Percentiles rank a stretch among this genome's conserved stretches.
Evolutionary conservation across 768 basidiomycete species (phyloP).

Genomic region (Calocybe cyanea): DNA sequence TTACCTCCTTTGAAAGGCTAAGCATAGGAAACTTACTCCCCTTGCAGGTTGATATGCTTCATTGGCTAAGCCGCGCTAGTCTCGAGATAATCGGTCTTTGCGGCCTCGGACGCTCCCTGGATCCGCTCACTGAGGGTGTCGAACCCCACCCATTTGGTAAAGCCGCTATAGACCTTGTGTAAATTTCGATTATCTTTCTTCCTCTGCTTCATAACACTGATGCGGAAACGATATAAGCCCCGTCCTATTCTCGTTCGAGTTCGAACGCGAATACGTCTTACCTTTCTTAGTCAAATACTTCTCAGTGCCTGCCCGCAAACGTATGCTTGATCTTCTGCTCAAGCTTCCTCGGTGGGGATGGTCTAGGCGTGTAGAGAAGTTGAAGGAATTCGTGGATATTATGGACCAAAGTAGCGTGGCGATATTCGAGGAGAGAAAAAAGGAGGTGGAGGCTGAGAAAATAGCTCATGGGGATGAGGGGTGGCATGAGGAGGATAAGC

Average conservation of each 20-base stretch:
- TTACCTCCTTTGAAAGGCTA: too few species aligned
- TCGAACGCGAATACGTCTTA: conserved; percentile 20
- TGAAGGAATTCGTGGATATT: conserved; percentile 29
- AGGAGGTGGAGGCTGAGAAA: conserved; percentile 24
- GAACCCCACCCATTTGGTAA: conserved; percentile 23
- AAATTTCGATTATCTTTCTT: conserved; percentile 6
- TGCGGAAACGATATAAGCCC: too few species aligned
- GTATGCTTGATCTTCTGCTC: conserved; percentile 24
- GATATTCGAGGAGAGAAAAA: conserved; percentile 32
- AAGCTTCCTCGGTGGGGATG: too few species aligned
- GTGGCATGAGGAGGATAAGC: too few species aligned
- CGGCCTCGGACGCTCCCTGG: conserved; percentile 28
- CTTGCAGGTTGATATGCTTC: conserved; percentile 24
- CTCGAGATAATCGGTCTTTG: conserved; percentile 28
- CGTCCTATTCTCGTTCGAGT: conserved; percentile 9
- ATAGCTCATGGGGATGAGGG: too few species aligned
- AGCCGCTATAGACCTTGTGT: conserved; percentile 25
- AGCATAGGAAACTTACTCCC: too few species aligned
- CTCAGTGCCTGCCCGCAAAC: conserved; percentile 27
- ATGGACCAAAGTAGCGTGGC: conserved; percentile 27
- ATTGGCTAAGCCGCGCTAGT: conserved; percentile 27
- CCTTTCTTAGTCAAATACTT: conserved; percentile 28
- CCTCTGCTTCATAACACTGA: not conserved
- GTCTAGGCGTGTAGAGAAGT: conserved; percentile 20
- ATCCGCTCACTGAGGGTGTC: conserved; percentile 22